These are phyloP conservation scores for Teratosphaeriaceae sp. DNA, from an alignment of 2,329 filamentous ascomycete species.

Conservation along the genomic window DNA sequence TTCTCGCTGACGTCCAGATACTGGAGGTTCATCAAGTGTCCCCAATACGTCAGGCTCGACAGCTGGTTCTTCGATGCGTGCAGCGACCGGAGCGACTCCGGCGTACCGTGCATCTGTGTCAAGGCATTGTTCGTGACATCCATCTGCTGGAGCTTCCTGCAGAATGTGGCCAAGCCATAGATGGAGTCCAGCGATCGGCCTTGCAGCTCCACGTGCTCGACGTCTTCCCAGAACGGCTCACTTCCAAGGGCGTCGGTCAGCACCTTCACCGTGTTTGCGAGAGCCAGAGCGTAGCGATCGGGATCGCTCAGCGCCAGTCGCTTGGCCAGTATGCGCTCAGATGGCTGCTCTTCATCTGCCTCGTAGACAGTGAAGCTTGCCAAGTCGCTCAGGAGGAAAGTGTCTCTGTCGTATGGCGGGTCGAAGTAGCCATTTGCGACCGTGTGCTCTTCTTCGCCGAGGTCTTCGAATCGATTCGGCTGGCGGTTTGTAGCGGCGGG, in stretches of 20 bases:
- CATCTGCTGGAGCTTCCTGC: constrained; percentile 69
- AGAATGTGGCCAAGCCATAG: constrained; percentile 84
- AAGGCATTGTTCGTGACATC: constrained; percentile 77
- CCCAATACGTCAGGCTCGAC: constrained; percentile 81
- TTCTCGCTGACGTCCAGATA: constrained; percentile 90
- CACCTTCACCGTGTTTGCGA: constrained; percentile 77
- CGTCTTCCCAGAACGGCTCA: constrained; percentile 90
- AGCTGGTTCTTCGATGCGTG: constrained; percentile 70
- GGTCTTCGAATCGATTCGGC: constrained; percentile 12
- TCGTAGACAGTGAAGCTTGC: constrained; percentile 87
- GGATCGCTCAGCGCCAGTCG: constrained; percentile 47
- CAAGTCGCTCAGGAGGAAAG: constrained; percentile 75
- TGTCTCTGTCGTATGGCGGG: too few relatives aligned
- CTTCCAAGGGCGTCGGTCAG: constrained; percentile 85
- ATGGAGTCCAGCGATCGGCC: constrained; percentile 68
- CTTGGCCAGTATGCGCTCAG: constrained; percentile 37
- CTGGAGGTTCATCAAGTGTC: constrained; percentile 78
- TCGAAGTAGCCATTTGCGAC: constrained; percentile 26
- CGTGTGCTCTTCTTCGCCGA: too few relatives aligned
- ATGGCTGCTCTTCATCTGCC: constrained; percentile 54
- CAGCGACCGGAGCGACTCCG: constrained; percentile 64
- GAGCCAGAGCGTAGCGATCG: constrained; percentile 70
- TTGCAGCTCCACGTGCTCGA: constrained; percentile 68
- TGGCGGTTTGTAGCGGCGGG: constrained; percentile 17
- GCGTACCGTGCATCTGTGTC: constrained; percentile 73